Evolutionary conservation across 495 filamentous ascomycete genomes (phyloP).

Genomic region (Copromyces sp.): DNA sequence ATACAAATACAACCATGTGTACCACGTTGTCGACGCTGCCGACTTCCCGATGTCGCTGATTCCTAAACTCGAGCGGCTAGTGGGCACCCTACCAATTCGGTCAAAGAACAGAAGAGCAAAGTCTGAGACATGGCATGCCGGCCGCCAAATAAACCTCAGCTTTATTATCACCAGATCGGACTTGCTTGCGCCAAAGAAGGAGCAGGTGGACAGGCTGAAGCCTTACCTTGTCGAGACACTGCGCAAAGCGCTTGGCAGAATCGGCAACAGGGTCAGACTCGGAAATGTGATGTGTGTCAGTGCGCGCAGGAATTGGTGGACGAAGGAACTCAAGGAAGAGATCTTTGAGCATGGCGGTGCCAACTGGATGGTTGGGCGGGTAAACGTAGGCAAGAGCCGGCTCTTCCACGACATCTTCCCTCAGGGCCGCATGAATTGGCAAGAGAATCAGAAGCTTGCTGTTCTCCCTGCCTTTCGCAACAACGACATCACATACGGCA

Average conservation of each 20-base stretch:
- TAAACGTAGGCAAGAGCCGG: conserved; percentile 92
- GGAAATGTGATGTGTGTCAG: conserved; percentile 81
- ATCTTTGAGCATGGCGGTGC: conserved; percentile 72
- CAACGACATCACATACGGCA: background rate
- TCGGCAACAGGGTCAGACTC: conserved; percentile 53
- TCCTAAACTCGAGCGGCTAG: conserved; percentile 41
- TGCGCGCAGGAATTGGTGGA: conserved; percentile 81
- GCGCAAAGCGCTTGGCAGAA: conserved; percentile 55
- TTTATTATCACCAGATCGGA: conserved; percentile 89
- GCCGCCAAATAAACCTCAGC: conserved; percentile 57
- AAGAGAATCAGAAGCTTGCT: conserved; percentile 24
- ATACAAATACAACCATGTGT: conserved; percentile 81
- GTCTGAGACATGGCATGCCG: conserved; percentile 48
- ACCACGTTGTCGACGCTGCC: conserved; percentile 94
- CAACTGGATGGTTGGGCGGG: conserved; percentile 96
- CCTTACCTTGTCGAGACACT: conserved; percentile 67
- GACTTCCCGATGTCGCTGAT: conserved; percentile 92
- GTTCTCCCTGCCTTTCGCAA: conserved; percentile 18
- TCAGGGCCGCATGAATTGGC: conserved; percentile 53
- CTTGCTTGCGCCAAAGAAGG: conserved; percentile 67
- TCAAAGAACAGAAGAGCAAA: conserved; percentile 66
- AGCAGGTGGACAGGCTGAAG: conserved; percentile 73
- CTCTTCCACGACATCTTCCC: conserved; percentile 80
- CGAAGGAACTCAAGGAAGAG: conserved; percentile 69
- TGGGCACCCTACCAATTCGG: conserved; percentile 56